These are phyloP conservation scores for Yarrowia porcina DNA, from an alignment of 805 yeast species.

Conservation along the genomic window DNA sequence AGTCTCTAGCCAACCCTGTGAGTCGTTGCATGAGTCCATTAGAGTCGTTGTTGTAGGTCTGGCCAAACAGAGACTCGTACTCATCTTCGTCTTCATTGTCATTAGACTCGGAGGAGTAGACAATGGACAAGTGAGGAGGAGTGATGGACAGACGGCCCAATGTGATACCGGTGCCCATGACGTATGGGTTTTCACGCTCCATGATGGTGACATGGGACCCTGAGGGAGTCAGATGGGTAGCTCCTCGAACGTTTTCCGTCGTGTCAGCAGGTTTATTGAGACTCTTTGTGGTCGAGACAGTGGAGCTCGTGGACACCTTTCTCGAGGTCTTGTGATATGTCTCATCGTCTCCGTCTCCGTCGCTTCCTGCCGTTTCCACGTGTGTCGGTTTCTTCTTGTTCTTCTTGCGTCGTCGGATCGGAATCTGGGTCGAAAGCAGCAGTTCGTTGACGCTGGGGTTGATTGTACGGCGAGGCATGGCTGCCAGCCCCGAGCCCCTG, in stretches of 20 bases:
- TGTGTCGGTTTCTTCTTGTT: neutral
- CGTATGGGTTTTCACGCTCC: slow-evolving; percentile 20
- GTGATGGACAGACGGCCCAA: slow-evolving; percentile 20
- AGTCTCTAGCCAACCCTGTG: neutral
- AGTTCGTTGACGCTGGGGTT: slow-evolving; percentile 14
- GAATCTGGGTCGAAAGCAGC: slow-evolving; percentile 16
- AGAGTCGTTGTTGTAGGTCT: slow-evolving; percentile 17
- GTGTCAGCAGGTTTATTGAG: neutral
- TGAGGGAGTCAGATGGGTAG: slow-evolving; percentile 8
- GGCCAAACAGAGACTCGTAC: slow-evolving; percentile 18
- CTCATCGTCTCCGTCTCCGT: slow-evolving; percentile 16
- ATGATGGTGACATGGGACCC: slow-evolving; percentile 2
- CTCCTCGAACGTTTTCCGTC: slow-evolving; percentile 1
- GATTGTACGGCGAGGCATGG: slow-evolving; percentile 1
- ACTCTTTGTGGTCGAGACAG: neutral
- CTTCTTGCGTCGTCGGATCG: slow-evolving; percentile 10
- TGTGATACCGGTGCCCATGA: slow-evolving; percentile 20
- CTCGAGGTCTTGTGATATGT: neutral
- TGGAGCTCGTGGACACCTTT: neutral
- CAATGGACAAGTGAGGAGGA: slow-evolving; percentile 20
- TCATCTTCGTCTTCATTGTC: slow-evolving; percentile 19
- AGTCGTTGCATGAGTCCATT: slow-evolving; percentile 7
- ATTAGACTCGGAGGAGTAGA: slow-evolving; percentile 2
- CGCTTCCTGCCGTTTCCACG: neutral
- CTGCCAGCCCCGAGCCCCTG: neutral